A percentile compares a stretch with the other conserved stretches of the same genome.
Conservation (phyloP, 495 filamentous ascomycete species). For the Friedmanniomyces simplex region DNA sequence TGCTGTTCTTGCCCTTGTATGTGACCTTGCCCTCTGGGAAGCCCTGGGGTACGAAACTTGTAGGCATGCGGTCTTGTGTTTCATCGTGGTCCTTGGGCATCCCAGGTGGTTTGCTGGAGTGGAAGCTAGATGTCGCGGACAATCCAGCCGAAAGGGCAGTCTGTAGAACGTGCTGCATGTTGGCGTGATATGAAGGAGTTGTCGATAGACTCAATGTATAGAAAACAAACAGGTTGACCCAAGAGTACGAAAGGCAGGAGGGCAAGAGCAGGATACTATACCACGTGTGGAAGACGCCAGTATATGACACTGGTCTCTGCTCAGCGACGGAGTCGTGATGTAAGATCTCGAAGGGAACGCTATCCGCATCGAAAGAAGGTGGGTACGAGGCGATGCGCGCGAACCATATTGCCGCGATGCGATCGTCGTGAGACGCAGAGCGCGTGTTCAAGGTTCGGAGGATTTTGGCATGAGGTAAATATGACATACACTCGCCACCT, state of each 20-base stretch:
- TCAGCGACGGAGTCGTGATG: background rate
- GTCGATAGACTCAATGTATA: too few species aligned
- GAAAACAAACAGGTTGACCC: too few species aligned
- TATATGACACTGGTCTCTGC: background rate
- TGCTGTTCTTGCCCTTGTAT: constrained; percentile 17
- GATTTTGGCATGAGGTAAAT: background rate
- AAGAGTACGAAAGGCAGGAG: too few species aligned
- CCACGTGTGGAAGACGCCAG: background rate
- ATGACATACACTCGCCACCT: background rate
- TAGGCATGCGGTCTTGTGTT: constrained; percentile 8
- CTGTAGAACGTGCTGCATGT: constrained; percentile 32
- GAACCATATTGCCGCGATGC: background rate
- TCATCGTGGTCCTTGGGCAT: constrained; percentile 21
- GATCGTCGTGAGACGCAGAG: background rate
- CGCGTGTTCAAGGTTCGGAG: background rate
- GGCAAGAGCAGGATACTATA: too few species aligned
- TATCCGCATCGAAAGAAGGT: background rate
- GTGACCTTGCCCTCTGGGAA: constrained; percentile 3
- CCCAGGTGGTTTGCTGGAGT: constrained; percentile 23
- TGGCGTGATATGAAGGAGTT: background rate
- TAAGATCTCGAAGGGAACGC: background rate
- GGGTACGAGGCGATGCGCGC: background rate
- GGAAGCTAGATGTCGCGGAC: constrained; percentile 30
- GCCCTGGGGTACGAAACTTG: constrained; percentile 18
- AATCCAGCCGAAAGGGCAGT: constrained; percentile 32